These are phyloP conservation scores for Raffaelea arxii DNA, from an alignment of 2,329 filamentous ascomycete species.

Conservation along the genomic window DNA sequence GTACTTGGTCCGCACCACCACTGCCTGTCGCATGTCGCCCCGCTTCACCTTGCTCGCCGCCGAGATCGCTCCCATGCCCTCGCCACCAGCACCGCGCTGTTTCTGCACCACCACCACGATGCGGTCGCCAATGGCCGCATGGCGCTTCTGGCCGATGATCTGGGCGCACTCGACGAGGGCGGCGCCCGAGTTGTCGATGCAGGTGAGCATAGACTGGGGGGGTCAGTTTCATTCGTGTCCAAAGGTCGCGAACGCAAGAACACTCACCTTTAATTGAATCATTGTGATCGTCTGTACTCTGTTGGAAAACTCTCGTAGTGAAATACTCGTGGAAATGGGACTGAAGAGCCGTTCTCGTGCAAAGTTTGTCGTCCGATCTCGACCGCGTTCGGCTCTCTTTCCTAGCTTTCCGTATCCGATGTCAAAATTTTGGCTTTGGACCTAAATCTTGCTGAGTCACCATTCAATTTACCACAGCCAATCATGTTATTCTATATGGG, in stretches of 20 bases:
- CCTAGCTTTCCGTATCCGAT: neutral
- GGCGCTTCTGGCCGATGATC: slow-evolving; percentile 81
- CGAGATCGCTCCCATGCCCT: slow-evolving; percentile 60
- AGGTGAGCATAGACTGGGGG: slow-evolving; percentile 83
- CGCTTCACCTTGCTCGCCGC: slow-evolving; percentile 88
- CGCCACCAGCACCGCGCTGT: slow-evolving; percentile 69
- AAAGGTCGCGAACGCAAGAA: neutral
- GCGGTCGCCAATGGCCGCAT: slow-evolving; percentile 86
- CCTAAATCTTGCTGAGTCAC: neutral
- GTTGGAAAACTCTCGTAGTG: neutral
- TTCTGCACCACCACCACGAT: slow-evolving; percentile 98
- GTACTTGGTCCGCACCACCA: slow-evolving; percentile 86
- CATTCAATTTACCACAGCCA: neutral
- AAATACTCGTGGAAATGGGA: too few species aligned
- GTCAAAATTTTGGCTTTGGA: neutral
- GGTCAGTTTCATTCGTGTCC: slow-evolving; percentile 1
- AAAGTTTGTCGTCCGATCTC: neutral
- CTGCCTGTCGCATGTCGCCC: slow-evolving; percentile 91
- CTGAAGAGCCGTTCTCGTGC: neutral
- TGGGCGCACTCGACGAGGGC: slow-evolving; percentile 94
- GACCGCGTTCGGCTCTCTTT: too few species aligned
- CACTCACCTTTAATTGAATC: slow-evolving; percentile 76
- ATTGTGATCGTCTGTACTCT: slow-evolving; percentile 39
- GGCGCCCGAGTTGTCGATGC: slow-evolving; percentile 99
- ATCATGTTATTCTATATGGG: neutral